phyloP scores from a whole-genome alignment of 495 filamentous ascomycete species.

The Parmelia sp. region DNA sequence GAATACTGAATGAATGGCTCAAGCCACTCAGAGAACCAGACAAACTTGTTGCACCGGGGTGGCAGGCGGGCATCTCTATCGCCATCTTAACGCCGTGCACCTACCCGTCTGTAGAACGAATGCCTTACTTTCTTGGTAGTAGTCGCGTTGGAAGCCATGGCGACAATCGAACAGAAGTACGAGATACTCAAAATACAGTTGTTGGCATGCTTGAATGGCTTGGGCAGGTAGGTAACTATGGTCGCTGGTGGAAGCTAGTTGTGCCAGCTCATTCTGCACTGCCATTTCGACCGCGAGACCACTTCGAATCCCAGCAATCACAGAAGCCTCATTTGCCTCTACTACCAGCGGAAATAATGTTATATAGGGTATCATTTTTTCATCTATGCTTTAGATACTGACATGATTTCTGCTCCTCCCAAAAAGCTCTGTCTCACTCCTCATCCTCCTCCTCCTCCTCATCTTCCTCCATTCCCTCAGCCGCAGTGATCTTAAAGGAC shows the following conservation, averaged over 20 bases:
- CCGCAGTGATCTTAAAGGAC: conserved; percentile 73
- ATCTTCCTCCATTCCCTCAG: conserved; percentile 92
- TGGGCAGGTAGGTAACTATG: background rate
- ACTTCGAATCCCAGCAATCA: background rate
- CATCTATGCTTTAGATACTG: background rate
- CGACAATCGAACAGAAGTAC: no score
- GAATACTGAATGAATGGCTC: no score
- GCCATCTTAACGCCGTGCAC: no score
- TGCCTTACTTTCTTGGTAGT: no score
- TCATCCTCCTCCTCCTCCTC: conserved; percentile 78
- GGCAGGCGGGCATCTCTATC: no score
- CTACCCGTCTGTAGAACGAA: no score
- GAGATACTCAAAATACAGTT: no score
- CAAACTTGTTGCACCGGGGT: no score
- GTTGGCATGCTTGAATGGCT: background rate
- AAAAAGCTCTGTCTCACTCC: conserved; percentile 30
- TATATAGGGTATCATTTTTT: background rate
- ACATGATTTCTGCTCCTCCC: background rate
- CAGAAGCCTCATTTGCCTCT: background rate
- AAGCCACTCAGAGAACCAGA: no score
- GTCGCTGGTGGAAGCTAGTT: background rate
- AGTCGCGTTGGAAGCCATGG: no score
- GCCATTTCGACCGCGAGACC: background rate
- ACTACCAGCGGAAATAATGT: background rate
- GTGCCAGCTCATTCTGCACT: background rate